A percentile compares a stretch with the other conserved stretches of the same genome.
Conservation (phyloP, 139 green algal species). For the Nannochloris sp. region DNA sequence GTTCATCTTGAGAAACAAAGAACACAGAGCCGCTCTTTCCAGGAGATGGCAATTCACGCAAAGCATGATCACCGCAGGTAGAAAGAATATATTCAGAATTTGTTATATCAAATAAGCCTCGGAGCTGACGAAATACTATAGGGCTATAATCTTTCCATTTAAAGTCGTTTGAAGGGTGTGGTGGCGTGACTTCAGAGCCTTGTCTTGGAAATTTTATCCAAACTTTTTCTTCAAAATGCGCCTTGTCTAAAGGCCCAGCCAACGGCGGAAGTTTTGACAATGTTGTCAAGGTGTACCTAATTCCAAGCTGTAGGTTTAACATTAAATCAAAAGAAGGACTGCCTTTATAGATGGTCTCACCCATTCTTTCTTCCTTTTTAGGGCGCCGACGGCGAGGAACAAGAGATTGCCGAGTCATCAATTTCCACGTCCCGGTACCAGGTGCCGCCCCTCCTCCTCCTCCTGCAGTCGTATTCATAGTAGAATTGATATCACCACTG, state of each 20-base stretch:
- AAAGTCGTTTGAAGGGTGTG: conserved; percentile 64
- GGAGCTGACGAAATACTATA: conserved; percentile 55
- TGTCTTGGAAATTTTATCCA: conserved; percentile 44
- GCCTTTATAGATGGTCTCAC: conserved; percentile 76
- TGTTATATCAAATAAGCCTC: conserved; percentile 56
- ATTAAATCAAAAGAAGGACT: conserved; percentile 89
- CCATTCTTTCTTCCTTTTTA: conserved; percentile 11
- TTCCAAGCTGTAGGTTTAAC: conserved; percentile 87
- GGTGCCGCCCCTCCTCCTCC: neutral
- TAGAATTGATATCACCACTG: too few relatives aligned
- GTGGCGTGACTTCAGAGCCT: conserved; percentile 15
- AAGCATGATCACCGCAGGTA: conserved; percentile 51
- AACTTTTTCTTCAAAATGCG: conserved; percentile 30
- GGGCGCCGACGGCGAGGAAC: too few relatives aligned
- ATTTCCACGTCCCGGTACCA: neutral
- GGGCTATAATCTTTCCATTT: conserved; percentile 95
- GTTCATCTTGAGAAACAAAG: conserved; percentile 71
- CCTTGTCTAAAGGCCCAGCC: conserved; percentile 22
- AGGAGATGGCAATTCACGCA: conserved; percentile 84
- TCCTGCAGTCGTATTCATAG: neutral
- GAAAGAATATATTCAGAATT: conserved; percentile 33
- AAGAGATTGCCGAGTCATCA: too few relatives aligned
- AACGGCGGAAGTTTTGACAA: conserved; percentile 13
- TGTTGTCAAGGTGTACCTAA: conserved; percentile 40
- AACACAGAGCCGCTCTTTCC: conserved; percentile 85